Evolutionary conservation across 2,329 filamentous ascomycete genomes (phyloP).

Genomic region (Golovinomyces cichoracearum): DNA sequence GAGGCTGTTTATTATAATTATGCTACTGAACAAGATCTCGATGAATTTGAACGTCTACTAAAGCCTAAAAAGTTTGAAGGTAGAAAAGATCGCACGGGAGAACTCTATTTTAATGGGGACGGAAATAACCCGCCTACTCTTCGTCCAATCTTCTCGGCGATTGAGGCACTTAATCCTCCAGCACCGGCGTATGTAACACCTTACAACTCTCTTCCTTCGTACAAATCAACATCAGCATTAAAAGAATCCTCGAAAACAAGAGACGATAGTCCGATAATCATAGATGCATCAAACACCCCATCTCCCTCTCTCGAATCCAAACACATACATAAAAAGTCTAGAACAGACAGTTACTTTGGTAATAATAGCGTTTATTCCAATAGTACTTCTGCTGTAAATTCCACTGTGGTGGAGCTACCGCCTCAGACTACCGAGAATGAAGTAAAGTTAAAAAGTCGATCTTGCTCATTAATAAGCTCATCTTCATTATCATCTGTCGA

Average conservation of each 20-base stretch:
- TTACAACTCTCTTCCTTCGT: conserved; percentile 4
- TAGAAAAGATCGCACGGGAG: conserved; percentile 25
- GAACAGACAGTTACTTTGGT: conserved; percentile 7
- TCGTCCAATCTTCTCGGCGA: conserved; percentile 3
- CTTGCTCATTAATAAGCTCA: conserved; percentile 13
- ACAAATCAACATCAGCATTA: neutral
- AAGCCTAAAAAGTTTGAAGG: conserved; percentile 30
- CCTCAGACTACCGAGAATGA: neutral
- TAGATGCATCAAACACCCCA: conserved; percentile 1
- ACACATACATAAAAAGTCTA: conserved; percentile 11
- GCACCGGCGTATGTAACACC: conserved; percentile 7
- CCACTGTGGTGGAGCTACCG: neutral
- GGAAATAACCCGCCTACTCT: conserved; percentile 11
- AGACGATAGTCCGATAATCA: conserved; percentile 1
- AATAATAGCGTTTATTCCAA: neutral
- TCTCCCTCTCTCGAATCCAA: neutral
- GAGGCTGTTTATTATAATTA: conserved; percentile 31
- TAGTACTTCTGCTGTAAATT: neutral
- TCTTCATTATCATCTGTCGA: conserved; percentile 18
- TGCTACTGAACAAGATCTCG: conserved; percentile 25
- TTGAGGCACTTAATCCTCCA: conserved; percentile 6
- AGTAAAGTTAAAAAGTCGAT: conserved; percentile 4
- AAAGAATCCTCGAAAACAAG: neutral
- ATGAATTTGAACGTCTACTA: conserved; percentile 26
- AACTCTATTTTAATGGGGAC: conserved; percentile 24